Conservation (phyloP, 2,329 filamentous ascomycete genomes). For the Hypoxylon sp. region DNA sequence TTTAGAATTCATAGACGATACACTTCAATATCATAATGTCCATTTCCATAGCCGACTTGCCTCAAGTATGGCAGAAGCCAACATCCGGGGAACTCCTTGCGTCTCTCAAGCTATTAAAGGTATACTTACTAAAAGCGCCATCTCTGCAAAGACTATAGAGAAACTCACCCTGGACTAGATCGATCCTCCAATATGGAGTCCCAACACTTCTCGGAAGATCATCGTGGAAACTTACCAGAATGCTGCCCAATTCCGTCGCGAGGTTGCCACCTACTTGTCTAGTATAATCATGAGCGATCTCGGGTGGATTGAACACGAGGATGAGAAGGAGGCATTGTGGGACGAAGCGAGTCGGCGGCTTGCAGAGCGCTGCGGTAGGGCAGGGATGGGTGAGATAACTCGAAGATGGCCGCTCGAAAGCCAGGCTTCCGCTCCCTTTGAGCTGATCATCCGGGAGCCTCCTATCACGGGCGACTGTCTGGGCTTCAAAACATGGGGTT, state of each 20-base stretch:
- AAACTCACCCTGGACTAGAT: slow-evolving; percentile 54
- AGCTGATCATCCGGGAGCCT: slow-evolving; percentile 85
- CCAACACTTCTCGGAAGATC: slow-evolving; percentile 60
- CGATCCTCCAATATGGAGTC: slow-evolving; percentile 78
- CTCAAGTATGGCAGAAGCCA: slow-evolving; percentile 86
- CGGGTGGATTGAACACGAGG: slow-evolving; percentile 77
- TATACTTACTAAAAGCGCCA: slow-evolving; percentile 18
- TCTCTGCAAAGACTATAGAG: background rate
- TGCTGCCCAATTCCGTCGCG: slow-evolving; percentile 62
- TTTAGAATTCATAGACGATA: slow-evolving; percentile 33
- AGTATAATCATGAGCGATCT: slow-evolving; percentile 77
- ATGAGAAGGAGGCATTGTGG: slow-evolving; percentile 79
- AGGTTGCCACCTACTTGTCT: slow-evolving; percentile 76
- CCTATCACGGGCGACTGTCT: slow-evolving; percentile 89
- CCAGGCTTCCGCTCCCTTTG: slow-evolving; percentile 62
- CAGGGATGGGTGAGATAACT: slow-evolving; percentile 72
- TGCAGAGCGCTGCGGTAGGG: slow-evolving; percentile 87
- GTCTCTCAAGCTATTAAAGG: slow-evolving; percentile 75
- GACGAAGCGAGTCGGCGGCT: slow-evolving; percentile 83
- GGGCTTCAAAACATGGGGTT: slow-evolving; percentile 96
- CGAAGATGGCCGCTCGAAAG: slow-evolving; percentile 68
- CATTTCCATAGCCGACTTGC: slow-evolving; percentile 72
- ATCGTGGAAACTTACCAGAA: slow-evolving; percentile 61
- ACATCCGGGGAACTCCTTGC: slow-evolving; percentile 73
- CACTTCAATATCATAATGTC: slow-evolving; percentile 48